Evolutionary conservation across 306 rosid genomes (phyloP).

Genomic region (Citrullus amarus): DNA sequence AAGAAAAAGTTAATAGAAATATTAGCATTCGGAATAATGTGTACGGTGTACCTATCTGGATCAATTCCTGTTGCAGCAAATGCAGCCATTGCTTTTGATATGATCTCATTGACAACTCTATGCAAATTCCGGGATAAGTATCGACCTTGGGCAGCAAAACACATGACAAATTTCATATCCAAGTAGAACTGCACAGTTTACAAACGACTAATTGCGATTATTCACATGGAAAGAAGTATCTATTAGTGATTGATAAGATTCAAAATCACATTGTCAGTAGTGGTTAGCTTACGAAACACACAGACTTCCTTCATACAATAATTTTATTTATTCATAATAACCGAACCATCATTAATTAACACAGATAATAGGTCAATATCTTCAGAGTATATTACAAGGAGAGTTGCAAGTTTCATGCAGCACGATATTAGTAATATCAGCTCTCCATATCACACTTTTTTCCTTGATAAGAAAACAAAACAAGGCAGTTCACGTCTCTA

Average conservation of each 20-base stretch:
- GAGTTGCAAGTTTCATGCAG: not conserved
- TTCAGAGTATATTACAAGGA: not conserved
- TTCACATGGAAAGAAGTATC: not conserved
- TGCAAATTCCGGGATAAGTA: conserved; percentile 80
- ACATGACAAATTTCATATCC: conserved; percentile 95
- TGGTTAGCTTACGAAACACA: not conserved
- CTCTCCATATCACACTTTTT: not conserved
- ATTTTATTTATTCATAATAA: not conserved
- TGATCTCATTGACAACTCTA: conserved; percentile 74
- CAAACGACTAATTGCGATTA: not conserved
- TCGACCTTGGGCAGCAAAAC: conserved; percentile 90
- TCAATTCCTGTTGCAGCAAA: conserved; percentile 89
- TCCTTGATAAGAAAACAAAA: not conserved
- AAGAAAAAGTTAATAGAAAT: not conserved
- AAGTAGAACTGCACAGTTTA: conserved; percentile 73
- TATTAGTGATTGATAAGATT: not conserved
- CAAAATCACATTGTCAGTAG: not conserved
- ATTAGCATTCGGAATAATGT: not conserved
- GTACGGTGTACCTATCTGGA: conserved; percentile 73
- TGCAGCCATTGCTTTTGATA: conserved; percentile 80
- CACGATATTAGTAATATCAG: not conserved
- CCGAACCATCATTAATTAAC: not conserved
- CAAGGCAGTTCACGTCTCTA: not conserved
- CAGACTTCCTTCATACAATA: not conserved
- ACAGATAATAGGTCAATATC: not conserved